Base-by-base conservation (phyloP, 2,329 filamentous ascomycete genomes). In the Phialocephala subalpina region DNA sequence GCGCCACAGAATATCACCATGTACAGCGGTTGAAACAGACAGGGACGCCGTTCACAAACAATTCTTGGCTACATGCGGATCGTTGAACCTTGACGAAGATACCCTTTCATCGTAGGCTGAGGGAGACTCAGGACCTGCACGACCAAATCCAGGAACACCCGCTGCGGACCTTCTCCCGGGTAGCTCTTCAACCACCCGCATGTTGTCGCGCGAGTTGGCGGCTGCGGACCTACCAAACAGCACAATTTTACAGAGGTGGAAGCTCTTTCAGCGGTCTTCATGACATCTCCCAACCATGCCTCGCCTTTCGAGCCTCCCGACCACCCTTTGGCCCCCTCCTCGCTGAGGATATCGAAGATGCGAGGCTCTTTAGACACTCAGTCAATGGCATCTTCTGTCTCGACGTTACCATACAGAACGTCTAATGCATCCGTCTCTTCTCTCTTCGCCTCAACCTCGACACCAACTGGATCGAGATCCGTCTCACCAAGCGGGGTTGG, bases 201-300 rank as follows among this genome's bases (percentile, higher is more conserved):
- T 70, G 79, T 83, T 52, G 74, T 81, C 12, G 79, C 78, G 22
- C 81, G 82, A 47, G 76, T 76, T 29, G 71, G 73, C 4, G 78
- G 79, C 53, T 82, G 82, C 69, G 81, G 67, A 68, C 59, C 65
- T 59, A 64, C 58, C 33, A 63, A 56, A 60, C 27, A 60, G 62
- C 33, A 65, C 53, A 27, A 58, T 22, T 66, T 20, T 60, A 52
- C 59, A 22, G 42, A 53, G 60, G 47, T 20, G 25, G 56, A 59
- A 61, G 62, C 62, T 69, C 67, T 27, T 47, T 57, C 49, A 60
- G 53, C 59, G 71, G 64, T 71, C 79, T 87, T 84, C 82, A 92
- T 92, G 90, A 88, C 88, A 86, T 85, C 88, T 79, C 82, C 86
- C 77, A 82, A 86, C 78, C 82, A 90, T 87, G 87, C 87, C 74